Percentiles rank a stretch among this genome's conserved stretches.
phyloP scores from a whole-genome alignment of 2,329 filamentous ascomycete species.

The Calcarisporium arbuscula region DNA sequence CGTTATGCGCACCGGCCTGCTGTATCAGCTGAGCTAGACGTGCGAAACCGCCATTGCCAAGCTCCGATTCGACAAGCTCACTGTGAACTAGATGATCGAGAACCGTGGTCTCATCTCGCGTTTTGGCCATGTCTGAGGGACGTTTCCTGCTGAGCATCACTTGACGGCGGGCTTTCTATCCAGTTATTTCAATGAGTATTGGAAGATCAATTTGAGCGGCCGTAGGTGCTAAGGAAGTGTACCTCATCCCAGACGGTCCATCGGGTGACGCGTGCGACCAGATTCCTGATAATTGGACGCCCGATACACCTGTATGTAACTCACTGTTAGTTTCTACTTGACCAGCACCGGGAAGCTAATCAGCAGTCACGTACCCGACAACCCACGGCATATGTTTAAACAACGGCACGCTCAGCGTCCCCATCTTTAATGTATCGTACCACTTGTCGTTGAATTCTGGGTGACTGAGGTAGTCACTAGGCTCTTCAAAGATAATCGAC shows the following conservation, averaged over 20 bases:
- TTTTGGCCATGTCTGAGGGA: background rate
- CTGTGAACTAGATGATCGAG: constrained; percentile 1
- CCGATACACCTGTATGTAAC: background rate
- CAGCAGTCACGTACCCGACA: no score
- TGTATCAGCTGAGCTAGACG: constrained; percentile 1
- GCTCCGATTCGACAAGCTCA: background rate
- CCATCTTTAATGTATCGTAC: constrained; percentile 1
- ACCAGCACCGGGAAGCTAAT: no score
- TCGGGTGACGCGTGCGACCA: background rate
- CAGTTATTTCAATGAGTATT: no score
- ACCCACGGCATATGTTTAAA: constrained; percentile 1
- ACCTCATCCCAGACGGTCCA: constrained; percentile 1
- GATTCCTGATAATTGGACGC: background rate
- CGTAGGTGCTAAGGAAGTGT: background rate
- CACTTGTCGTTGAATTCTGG: background rate
- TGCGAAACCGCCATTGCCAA: constrained; percentile 1
- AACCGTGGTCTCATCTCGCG: background rate
- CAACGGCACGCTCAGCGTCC: constrained; percentile 1
- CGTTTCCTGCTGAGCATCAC: background rate
- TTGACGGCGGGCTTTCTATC: constrained; percentile 1
- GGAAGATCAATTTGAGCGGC: no score
- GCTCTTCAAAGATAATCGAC: constrained; percentile 1
- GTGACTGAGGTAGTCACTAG: constrained; percentile 1
- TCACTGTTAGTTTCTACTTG: background rate
- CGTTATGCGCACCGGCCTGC: constrained; percentile 1